Evolutionary conservation across 2,329 filamentous ascomycete species (phyloP), one percentile per base, ranked within the genome.

Genomic region (Claviceps purpurea): DNA sequence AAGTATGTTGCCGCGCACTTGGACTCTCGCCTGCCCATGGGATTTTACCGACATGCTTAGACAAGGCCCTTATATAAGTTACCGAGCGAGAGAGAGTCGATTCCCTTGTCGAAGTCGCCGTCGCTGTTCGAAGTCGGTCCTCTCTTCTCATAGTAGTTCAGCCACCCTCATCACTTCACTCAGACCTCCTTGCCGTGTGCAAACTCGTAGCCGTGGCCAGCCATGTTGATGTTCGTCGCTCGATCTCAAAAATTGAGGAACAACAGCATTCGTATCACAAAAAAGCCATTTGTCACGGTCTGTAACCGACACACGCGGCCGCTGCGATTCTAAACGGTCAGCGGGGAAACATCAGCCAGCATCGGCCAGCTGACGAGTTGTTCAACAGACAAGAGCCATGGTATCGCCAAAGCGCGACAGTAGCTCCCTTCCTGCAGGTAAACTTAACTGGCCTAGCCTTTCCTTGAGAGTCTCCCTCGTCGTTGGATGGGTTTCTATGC

Each of bases 381-480:
- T 39, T 14, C 7, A 6, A 22, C 46, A 64, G 58, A 58, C 56
- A 51, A 55, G 62, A 55, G 63, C 63, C 64, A 81, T 82, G 78
- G 74, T 78, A 46, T 67, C 73, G 57, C 65, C 70, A 59, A 73
- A 68, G 65, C 69, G 79, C 64, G 76, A 72, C 66, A 81, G 71
- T 63, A 82, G 78, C 71, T 78, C 78, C 56, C 67, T 79, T 51
- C 75, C 77, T 52, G 61, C 68, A 60, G 74, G 76, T 79, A 26
- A 50, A 47, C 2, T 20, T 13, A 14, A 41, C 6, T 16, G 16
- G 11, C 14, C 42, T 13, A 45, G 18, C 34, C 13, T 26, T 5
- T 13, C 16, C 5, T 16, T 16, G 6, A 6, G 8, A 47, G 5
- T 13, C 22, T 41, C 3, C 2, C 22, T 10, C 24, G 22, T 18